These are phyloP conservation scores for Rhizophora apiculata DNA, from an alignment of 345 rosid genomes.

Conservation along the genomic window DNA sequence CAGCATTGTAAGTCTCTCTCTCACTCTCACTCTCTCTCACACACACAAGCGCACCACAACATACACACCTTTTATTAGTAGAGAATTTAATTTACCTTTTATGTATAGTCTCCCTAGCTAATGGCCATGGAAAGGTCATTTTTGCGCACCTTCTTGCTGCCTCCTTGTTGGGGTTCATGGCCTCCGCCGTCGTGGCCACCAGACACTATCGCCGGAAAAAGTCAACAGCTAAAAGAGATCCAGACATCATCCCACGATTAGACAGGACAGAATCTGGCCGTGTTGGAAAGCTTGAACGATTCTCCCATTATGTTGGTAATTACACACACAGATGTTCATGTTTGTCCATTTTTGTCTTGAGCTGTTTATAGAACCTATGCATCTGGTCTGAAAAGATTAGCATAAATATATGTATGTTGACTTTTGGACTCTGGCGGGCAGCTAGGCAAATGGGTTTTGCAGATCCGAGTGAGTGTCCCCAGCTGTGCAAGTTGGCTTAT, in stretches of 20 bases:
- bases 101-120: background rate
- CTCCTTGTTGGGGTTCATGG: slow-evolving; percentile 28
- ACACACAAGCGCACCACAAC: too few relatives aligned
- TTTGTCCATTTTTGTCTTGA: background rate
- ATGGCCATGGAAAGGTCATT: slow-evolving; percentile 23
- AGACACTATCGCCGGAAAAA: slow-evolving; percentile 21
- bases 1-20: too few relatives aligned
- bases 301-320: slow-evolving; percentile 87
- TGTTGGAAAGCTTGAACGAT: slow-evolving; percentile 57
- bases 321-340: background rate
- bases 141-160: slow-evolving; percentile 25
- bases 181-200: slow-evolving; percentile 17
- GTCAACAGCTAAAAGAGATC: slow-evolving; percentile 1
- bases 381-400: background rate
- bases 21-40: too few relatives aligned
- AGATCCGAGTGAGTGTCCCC: slow-evolving; percentile 75
- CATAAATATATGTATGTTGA: background rate
- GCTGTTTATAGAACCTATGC: background rate
- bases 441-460: slow-evolving; percentile 86
- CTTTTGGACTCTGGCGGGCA: slow-evolving; percentile 21
- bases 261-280: slow-evolving; percentile 55
- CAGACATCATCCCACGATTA: slow-evolving; percentile 38
- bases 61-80: background rate
- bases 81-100: background rate
- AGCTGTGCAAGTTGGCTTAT: slow-evolving; percentile 75